These are phyloP conservation scores for Dictyostelium brefeldianum DNA, from an alignment of 78 protist species.

Conservation along the genomic window DNA sequence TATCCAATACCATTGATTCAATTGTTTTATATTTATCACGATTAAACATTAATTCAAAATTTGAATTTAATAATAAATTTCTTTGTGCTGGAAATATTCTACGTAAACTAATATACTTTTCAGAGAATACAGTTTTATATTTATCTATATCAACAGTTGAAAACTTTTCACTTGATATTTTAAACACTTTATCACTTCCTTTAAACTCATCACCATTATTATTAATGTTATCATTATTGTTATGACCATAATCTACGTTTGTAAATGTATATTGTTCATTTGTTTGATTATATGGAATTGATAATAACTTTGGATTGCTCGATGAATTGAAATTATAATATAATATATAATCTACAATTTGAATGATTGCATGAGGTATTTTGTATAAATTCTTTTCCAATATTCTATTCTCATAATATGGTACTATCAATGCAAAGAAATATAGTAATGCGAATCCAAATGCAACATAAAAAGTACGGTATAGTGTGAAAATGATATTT, in stretches of 20 bases:
- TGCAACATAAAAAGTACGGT: slow-evolving; percentile 5
- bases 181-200: not conserved
- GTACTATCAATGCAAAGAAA: not conserved
- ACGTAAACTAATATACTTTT: not conserved
- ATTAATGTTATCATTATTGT: not conserved
- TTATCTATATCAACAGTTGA: not conserved
- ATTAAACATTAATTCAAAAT: not conserved
- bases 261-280: not conserved
- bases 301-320: not conserved
- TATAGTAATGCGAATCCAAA: slow-evolving; percentile 4
- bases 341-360: not conserved
- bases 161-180: not conserved
- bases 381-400: slow-evolving; percentile 6
- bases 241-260: not conserved
- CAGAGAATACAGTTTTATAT: not conserved
- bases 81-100: slow-evolving; percentile 15
- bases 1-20: not conserved
- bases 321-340: not conserved
- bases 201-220: too few relatives aligned
- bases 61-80: slow-evolving; percentile 12
- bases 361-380: not conserved
- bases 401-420: not conserved
- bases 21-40: not conserved
- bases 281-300: not conserved
- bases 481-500: slow-evolving; percentile 11